Evolutionary conservation across 768 basidiomycete species (phyloP), one percentile per base, ranked within the genome.

Genomic region (Phaeotremella skinneri): DNA sequence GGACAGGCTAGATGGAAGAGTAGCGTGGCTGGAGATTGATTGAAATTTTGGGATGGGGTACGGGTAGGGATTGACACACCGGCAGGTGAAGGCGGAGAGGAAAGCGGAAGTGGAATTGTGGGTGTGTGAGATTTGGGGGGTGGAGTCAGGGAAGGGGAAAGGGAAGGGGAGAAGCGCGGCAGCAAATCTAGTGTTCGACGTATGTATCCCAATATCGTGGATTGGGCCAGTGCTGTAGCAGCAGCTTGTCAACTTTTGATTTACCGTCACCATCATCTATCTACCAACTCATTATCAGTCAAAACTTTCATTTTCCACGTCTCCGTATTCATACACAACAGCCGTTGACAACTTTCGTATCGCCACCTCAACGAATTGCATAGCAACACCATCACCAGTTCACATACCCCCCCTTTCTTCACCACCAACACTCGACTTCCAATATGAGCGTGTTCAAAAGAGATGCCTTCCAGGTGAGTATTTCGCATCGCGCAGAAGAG

Each of bases 371-470:
- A n/a, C n/a, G n/a, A 39, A 9, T 39, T 39, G n/a, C 37, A 39
- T 39, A 39, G n/a, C 37, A 39, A 21, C 41, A 29, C 37, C 55
- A 52, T 51, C 61, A 57, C 6, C 54, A 48, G 51, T 57, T 49
- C 32, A 14, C 16, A 25, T n/a, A 32, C 9, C 43, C 30, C 49
- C 25, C 41, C 25, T 41, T 37, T 29, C 42, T 41, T 37, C 43
- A 39, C 53, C 32, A 42, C 50, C 52, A 43, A 21, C 37, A 56
- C n/a, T 42, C 27, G 16, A 23, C 37, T 30, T 16, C 23, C 66
- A 70, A 26, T 57, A 76, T 76, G 75, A 73, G 71, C 63, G 75
- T 76, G 49, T 76, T 76, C 69, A 73, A 71, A 37, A 68, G 67
- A 57, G 67, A 74, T 56, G 72, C 74, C 51, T 75, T 75, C 65